Evolutionary conservation across 2,329 filamentous ascomycete genomes (phyloP).

Genomic region (Colletotrichum musae): DNA sequence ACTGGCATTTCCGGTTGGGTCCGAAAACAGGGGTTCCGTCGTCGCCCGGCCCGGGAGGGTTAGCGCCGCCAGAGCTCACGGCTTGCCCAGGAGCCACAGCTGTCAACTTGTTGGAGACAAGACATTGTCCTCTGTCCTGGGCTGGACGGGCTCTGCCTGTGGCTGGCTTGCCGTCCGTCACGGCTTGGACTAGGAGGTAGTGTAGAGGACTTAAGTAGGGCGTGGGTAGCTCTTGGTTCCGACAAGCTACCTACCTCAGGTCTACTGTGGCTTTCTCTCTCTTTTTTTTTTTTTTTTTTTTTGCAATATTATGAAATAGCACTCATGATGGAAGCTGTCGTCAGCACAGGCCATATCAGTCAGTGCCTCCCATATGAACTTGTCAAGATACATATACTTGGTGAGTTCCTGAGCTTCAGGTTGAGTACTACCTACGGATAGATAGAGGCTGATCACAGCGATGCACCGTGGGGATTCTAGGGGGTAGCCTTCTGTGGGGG

Average conservation of each 20-base stretch:
- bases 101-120: conserved; percentile 32
- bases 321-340: too few species aligned
- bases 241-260: too few species aligned
- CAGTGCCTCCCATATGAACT: too few species aligned
- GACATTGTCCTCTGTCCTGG: conserved; percentile 26
- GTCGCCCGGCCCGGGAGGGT: conserved; percentile 18
- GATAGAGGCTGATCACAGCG: conserved; percentile 23
- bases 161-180: neutral
- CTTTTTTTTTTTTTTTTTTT: too few species aligned
- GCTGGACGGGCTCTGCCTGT: neutral
- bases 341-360: too few species aligned
- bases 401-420: too few species aligned
- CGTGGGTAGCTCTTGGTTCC: too few species aligned
- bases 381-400: too few species aligned
- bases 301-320: too few species aligned
- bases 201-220: too few species aligned
- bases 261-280: too few species aligned
- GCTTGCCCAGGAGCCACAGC: conserved; percentile 18
- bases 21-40: conserved; percentile 30
- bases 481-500: conserved; percentile 33
- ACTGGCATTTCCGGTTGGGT: conserved; percentile 34
- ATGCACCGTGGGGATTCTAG: conserved; percentile 35
- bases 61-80: conserved; percentile 24
- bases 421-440: neutral
- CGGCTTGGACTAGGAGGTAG: neutral